These are phyloP conservation scores for Neoarthrinium moseri DNA, from an alignment of 2,329 filamentous ascomycete genomes.

Conservation along the genomic window DNA sequence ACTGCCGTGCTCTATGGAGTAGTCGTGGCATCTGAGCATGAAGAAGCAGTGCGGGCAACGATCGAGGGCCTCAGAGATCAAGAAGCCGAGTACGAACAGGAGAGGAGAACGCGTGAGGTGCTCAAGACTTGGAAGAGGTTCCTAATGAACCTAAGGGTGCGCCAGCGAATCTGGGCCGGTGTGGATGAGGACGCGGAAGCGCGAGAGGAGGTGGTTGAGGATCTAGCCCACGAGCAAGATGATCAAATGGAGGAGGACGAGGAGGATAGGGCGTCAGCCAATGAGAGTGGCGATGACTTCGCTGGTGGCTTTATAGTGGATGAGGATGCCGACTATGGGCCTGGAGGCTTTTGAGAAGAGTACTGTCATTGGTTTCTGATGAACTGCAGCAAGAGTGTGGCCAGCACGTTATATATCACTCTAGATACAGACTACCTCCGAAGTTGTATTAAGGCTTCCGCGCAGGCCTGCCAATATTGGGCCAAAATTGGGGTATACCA, in stretches of 20 bases:
- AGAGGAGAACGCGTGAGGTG: conserved; percentile 60
- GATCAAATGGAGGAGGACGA: conserved; percentile 16
- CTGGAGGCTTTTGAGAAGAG: not conserved
- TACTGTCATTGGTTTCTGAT: too few species aligned
- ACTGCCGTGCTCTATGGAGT: conserved; percentile 80
- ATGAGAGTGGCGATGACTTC: conserved; percentile 35
- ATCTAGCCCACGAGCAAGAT: conserved; percentile 30
- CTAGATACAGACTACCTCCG: too few species aligned
- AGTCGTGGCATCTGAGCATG: conserved; percentile 70
- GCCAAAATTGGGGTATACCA: too few species aligned
- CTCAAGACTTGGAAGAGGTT: conserved; percentile 74
- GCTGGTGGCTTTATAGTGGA: conserved; percentile 42
- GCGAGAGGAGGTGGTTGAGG: conserved; percentile 25
- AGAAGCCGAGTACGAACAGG: conserved; percentile 60
- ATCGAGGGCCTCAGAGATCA: conserved; percentile 67
- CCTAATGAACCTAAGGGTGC: conserved; percentile 73
- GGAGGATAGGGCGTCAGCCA: conserved; percentile 26
- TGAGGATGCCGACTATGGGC: conserved; percentile 23
- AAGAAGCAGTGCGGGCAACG: conserved; percentile 69
- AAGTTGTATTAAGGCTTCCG: too few species aligned
- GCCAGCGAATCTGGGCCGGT: conserved; percentile 67
- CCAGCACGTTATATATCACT: too few species aligned
- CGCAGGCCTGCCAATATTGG: too few species aligned
- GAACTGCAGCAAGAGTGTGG: too few species aligned
- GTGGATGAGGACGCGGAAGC: conserved; percentile 46